A percentile compares a stretch with the other conserved stretches of the same genome.
These are phyloP conservation scores for Cercospora janseana DNA, from an alignment of 2,329 filamentous ascomycete genomes.

Conservation along the genomic window DNA sequence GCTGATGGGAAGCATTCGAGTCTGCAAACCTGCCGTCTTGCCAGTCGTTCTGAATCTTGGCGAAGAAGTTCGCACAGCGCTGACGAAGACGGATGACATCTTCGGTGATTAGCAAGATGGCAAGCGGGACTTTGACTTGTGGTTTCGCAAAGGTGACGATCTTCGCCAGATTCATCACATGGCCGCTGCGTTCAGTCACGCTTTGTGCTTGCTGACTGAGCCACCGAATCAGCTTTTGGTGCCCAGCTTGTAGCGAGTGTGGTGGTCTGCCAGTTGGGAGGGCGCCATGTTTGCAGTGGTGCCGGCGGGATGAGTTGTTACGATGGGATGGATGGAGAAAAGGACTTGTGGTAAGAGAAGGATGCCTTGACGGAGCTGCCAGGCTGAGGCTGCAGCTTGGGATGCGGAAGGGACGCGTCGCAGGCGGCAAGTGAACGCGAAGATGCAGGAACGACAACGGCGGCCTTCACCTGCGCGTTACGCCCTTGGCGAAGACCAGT, in stretches of 20 bases:
- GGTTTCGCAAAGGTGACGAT: neutral
- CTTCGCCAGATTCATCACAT: neutral
- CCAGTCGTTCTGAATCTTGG: neutral
- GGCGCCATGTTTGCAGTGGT: neutral
- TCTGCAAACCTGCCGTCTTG: neutral
- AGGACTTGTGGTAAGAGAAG: neutral
- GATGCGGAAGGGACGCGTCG: neutral
- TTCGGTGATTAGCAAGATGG: neutral
- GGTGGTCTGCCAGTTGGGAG: neutral
- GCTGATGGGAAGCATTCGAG: neutral
- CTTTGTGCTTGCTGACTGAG: constrained; percentile 1
- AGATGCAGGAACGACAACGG: too few species aligned
- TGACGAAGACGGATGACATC: neutral
- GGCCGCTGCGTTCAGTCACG: neutral
- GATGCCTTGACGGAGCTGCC: neutral
- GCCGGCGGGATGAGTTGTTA: neutral
- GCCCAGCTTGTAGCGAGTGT: constrained; percentile 5
- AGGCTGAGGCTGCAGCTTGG: neutral
- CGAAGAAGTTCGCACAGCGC: neutral
- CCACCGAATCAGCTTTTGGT: neutral
- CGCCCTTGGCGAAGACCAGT: too few species aligned
- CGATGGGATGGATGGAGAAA: neutral
- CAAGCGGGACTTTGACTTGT: neutral
- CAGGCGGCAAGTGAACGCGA: neutral
- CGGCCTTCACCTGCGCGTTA: too few species aligned